Percentiles rank a stretch among this genome's conserved stretches.
Conservation (phyloP, 2,329 filamentous ascomycete genomes). For the Colletotrichum sp. region DNA sequence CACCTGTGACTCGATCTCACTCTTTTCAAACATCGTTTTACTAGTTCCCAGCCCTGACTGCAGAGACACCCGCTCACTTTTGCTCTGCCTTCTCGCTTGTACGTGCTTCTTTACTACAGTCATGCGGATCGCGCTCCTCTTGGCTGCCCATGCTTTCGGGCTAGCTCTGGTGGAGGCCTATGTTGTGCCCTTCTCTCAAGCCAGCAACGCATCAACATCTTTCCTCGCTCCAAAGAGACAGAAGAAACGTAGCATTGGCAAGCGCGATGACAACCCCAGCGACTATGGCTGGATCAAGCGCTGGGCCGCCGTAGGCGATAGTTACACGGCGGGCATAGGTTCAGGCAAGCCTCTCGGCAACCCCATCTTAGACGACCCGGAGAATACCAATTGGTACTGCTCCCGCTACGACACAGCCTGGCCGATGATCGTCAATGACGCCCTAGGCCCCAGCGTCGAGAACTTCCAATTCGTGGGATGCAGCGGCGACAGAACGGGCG, state of each 20-base stretch:
- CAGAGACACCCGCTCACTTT: background rate
- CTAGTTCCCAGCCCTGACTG: background rate
- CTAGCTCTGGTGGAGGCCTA: background rate
- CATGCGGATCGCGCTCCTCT: background rate
- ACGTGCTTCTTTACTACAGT: background rate
- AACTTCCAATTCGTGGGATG: conserved; percentile 33
- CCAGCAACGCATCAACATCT: background rate
- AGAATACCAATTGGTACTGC: conserved; percentile 25
- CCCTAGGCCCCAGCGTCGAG: conserved; percentile 24
- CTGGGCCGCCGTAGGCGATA: conserved; percentile 41
- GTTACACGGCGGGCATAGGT: conserved; percentile 40
- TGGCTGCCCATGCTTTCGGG: background rate
- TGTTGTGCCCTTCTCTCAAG: background rate
- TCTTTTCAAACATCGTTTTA: background rate
- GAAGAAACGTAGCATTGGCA: background rate
- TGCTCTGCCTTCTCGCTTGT: background rate
- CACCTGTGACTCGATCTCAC: background rate
- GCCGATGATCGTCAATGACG: conserved; percentile 28
- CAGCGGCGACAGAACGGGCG: conserved; percentile 27
- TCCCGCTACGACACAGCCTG: conserved; percentile 33
- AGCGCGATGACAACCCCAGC: background rate
- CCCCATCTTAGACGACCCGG: background rate
- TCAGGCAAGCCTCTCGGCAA: background rate
- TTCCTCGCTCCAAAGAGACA: background rate
- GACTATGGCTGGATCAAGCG: conserved; percentile 29